phyloP scores from a whole-genome alignment of 768 basidiomycete species.

The Cubamyces sp. region DNA sequence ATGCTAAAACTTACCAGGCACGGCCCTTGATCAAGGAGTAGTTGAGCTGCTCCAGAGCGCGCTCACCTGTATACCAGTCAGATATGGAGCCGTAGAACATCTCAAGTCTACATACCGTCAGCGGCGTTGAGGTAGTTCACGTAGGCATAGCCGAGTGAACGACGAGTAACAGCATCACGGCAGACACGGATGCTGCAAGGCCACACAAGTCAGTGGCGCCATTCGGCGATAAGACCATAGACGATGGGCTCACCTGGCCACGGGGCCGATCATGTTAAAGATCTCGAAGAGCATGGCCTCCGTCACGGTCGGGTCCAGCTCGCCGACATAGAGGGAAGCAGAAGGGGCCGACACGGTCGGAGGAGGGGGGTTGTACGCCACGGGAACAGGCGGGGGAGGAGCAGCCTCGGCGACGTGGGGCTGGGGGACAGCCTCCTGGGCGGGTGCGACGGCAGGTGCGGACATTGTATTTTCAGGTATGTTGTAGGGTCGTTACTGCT shows the following conservation, averaged over 20 bases:
- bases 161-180: slow-evolving; percentile 99
- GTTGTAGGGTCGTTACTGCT: slow-evolving; percentile 86
- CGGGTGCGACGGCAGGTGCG: slow-evolving; percentile 37
- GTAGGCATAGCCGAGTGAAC: slow-evolving; percentile 99
- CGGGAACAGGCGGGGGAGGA: slow-evolving; percentile 50
- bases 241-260: slow-evolving; percentile 73
- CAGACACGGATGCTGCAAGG: slow-evolving; percentile 91
- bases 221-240: slow-evolving; percentile 10
- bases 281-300: slow-evolving; percentile 99
- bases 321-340: slow-evolving; percentile 97
- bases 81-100: slow-evolving; percentile 16
- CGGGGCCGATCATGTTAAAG: slow-evolving; percentile 99
- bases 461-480: slow-evolving; percentile 43
- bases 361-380: slow-evolving; percentile 59
- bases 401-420: slow-evolving; percentile 52
- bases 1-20: slow-evolving; percentile 69
- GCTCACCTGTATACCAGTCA: slow-evolving; percentile 67
- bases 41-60: slow-evolving; percentile 98
- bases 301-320: slow-evolving; percentile 96
- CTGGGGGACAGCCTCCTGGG: slow-evolving; percentile 36
- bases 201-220: slow-evolving; percentile 3
- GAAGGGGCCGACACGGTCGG: slow-evolving; percentile 70
- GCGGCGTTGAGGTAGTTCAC: slow-evolving; percentile 97
- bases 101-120: slow-evolving; percentile 67
- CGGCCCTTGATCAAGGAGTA: slow-evolving; percentile 99